phyloP scores from a whole-genome alignment of 805 yeast genomes.

The Metschnikowia cerradonensis region DNA sequence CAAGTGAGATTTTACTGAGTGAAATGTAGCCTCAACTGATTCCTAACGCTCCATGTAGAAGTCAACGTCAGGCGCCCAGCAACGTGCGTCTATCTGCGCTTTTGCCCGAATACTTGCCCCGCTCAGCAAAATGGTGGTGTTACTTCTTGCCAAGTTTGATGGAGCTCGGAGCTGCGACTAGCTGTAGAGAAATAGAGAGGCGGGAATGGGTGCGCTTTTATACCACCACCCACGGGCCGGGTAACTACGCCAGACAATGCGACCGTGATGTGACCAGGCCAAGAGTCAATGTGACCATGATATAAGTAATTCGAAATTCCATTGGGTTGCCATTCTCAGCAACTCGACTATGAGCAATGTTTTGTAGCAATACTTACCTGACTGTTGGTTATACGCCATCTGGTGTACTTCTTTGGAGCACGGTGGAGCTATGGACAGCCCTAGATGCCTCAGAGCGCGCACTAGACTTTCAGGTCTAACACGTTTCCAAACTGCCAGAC shows the following conservation, averaged over 20 bases:
- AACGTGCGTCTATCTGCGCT: slow-evolving; percentile 22
- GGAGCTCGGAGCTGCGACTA: slow-evolving; percentile 21
- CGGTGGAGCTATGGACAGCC: background rate
- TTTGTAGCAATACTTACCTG: background rate
- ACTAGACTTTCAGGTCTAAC: background rate
- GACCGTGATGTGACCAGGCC: background rate
- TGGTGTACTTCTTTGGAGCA: background rate
- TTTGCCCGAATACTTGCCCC: slow-evolving; percentile 17
- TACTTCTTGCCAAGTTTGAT: slow-evolving; percentile 9
- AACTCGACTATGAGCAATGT: background rate
- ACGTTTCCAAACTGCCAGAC: background rate
- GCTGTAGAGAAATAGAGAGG: slow-evolving; percentile 5
- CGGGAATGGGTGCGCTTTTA: background rate
- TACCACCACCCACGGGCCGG: slow-evolving; percentile 7
- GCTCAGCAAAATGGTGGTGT: slow-evolving; percentile 8
- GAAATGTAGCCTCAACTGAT: slow-evolving; percentile 22
- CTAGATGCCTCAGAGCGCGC: background rate
- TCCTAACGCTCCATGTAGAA: slow-evolving; percentile 20
- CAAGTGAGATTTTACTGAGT: background rate
- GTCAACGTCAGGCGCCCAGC: slow-evolving; percentile 26
- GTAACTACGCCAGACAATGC: slow-evolving; percentile 8
- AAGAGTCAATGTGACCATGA: background rate
- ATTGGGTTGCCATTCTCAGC: background rate
- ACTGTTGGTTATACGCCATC: background rate
- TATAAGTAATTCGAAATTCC: background rate